Conservation (phyloP, 352 stramenopile species). For the Pythium oligandrum region DNA sequence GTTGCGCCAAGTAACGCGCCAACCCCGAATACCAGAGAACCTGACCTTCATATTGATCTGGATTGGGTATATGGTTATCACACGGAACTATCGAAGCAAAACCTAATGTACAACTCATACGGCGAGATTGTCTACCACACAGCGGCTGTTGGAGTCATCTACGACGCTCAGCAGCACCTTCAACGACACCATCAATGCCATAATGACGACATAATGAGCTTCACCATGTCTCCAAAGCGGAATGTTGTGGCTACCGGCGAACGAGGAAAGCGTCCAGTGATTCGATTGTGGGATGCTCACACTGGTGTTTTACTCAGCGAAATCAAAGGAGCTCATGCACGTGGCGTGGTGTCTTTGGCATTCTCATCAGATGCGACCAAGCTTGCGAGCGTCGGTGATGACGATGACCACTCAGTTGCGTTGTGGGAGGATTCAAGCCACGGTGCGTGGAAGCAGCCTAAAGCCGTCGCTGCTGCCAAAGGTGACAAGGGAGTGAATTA, state of each 20-base stretch:
- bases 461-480: conserved; percentile 39
- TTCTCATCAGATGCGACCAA: conserved; percentile 57
- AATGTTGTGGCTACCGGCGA: conserved; percentile 87
- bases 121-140: conserved; percentile 87
- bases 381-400: conserved; percentile 67
- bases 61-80: conserved; percentile 86
- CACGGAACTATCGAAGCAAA: conserved; percentile 67
- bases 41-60: conserved; percentile 61
- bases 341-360: conserved; percentile 63
- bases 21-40: conserved; percentile 51
- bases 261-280: conserved; percentile 58
- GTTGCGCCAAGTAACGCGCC: conserved; percentile 66
- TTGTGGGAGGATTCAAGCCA: conserved; percentile 71
- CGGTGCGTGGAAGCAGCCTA: conserved; percentile 54
- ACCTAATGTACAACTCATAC: conserved; percentile 66
- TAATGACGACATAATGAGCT: conserved; percentile 86
- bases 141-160: conserved; percentile 82
- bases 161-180: conserved; percentile 56
- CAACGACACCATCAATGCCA: conserved; percentile 82
- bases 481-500: conserved; percentile 50
- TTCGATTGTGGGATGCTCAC: conserved; percentile 84
- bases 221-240: conserved; percentile 56
- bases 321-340: conserved; percentile 61
- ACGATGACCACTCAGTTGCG: conserved; percentile 79
- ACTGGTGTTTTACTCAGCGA: conserved; percentile 58